Percentiles rank a stretch among this genome's conserved stretches.
phyloP scores from a whole-genome alignment of 352 stramenopile species.

The Phytophthora fragariae region DNA sequence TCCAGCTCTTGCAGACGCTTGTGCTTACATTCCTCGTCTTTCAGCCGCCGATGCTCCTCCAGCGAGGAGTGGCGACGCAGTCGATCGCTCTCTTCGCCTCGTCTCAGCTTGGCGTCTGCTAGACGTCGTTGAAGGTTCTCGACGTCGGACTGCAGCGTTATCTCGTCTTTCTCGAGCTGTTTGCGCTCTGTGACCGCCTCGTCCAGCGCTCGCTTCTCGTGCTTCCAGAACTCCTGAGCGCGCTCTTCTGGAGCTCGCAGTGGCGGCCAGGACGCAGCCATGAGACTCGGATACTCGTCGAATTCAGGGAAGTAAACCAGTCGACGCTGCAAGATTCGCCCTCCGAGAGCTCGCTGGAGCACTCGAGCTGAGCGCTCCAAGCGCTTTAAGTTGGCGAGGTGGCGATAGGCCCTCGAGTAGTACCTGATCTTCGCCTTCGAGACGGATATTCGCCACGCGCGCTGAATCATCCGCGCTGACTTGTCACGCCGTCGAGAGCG shows the following conservation, averaged over 20 bases:
- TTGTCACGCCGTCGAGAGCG: slow-evolving; percentile 4
- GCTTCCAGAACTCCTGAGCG: slow-evolving; percentile 26
- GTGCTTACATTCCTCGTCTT: slow-evolving; percentile 55
- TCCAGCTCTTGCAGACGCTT: slow-evolving; percentile 54
- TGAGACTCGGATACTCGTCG: slow-evolving; percentile 38
- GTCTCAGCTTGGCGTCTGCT: slow-evolving; percentile 33
- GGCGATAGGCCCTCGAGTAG: slow-evolving; percentile 38
- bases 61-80: slow-evolving; percentile 57
- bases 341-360: slow-evolving; percentile 54
- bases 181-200: slow-evolving; percentile 28
- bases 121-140: slow-evolving; percentile 39
- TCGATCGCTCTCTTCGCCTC: slow-evolving; percentile 51
- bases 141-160: slow-evolving; percentile 34
- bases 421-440: slow-evolving; percentile 47
- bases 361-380: slow-evolving; percentile 50
- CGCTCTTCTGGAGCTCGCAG: slow-evolving; percentile 24
- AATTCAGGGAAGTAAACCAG: slow-evolving; percentile 42
- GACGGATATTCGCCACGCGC: slow-evolving; percentile 49
- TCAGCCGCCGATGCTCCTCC: slow-evolving; percentile 50
- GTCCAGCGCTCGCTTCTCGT: slow-evolving; percentile 33
- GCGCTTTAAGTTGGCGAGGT: slow-evolving; percentile 37
- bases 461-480: slow-evolving; percentile 46
- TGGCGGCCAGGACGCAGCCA: slow-evolving; percentile 17
- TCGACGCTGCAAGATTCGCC: slow-evolving; percentile 34
- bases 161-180: slow-evolving; percentile 42